Conservation (phyloP, 345 rosid genomes). For the Salix udensis region DNA sequence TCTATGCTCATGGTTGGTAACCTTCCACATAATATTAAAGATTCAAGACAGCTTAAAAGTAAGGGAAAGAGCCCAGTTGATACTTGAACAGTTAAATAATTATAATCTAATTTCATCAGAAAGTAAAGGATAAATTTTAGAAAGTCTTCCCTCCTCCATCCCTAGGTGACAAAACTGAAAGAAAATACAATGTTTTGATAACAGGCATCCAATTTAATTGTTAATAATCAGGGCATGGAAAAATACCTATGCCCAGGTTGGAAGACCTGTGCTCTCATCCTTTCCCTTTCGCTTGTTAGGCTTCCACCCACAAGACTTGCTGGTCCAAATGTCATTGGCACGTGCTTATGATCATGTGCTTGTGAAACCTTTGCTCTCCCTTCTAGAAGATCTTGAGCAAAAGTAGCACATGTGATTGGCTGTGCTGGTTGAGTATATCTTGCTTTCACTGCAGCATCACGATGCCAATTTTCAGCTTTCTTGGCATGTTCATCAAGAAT, state of each 20-base stretch:
- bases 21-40: constrained; percentile 33
- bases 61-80: not conserved
- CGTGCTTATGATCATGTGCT: constrained; percentile 89
- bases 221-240: not conserved
- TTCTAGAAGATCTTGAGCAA: constrained; percentile 94
- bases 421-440: constrained; percentile 64
- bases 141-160: not conserved
- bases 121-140: not conserved
- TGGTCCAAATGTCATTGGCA: constrained; percentile 88
- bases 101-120: not conserved
- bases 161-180: not conserved
- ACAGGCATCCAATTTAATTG: not conserved
- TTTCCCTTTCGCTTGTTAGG: constrained; percentile 65
- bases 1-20: constrained; percentile 99
- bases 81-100: not conserved
- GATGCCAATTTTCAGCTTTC: constrained; percentile 90
- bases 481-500: constrained; percentile 69
- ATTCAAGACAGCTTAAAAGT: not conserved
- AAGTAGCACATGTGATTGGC: constrained; percentile 93
- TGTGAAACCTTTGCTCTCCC: constrained; percentile 80
- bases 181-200: not conserved
- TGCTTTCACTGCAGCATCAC: constrained; percentile 61
- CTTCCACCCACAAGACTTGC: constrained; percentile 71
- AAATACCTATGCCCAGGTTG: constrained; percentile 75
- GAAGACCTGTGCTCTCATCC: constrained; percentile 85